phyloP scores from a whole-genome alignment of 2,329 filamentous ascomycete genomes.

The Phyllosticta citriasiana region DNA sequence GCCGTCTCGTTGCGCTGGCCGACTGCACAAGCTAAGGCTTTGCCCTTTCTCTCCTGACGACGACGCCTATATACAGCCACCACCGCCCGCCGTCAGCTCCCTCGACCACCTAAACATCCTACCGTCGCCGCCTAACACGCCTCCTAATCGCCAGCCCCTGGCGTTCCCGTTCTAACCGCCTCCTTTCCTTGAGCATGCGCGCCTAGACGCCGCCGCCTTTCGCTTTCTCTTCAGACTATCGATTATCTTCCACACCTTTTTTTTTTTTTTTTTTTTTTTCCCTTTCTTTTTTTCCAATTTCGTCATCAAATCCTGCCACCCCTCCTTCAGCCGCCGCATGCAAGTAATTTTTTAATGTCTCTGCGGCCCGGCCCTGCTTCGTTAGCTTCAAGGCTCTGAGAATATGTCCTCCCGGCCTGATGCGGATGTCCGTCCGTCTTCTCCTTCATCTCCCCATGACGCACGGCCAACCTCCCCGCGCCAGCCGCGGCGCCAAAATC shows the following conservation, averaged over 20 bases:
- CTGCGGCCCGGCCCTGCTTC: constrained; percentile 5
- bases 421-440: not conserved
- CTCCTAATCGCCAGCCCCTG: not conserved
- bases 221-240: not conserved
- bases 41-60: not conserved
- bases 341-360: constrained; percentile 11
- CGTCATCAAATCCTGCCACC: not conserved
- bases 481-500: constrained; percentile 27
- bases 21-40: not conserved
- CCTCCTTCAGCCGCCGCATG: not conserved
- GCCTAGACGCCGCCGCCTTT: not conserved
- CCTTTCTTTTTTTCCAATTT: not conserved
- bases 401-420: constrained; percentile 6
- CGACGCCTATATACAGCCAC: not conserved
- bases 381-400: not conserved
- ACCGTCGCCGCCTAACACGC: not conserved
- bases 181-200: not conserved
- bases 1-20: not conserved
- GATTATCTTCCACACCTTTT: constrained; percentile 1
- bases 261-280: not conserved
- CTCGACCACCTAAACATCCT: not conserved
- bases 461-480: constrained; percentile 19
- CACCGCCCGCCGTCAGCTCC: not conserved
- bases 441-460: constrained; percentile 3
- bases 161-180: not conserved